Evolutionary conservation across 2,329 filamentous ascomycete genomes (phyloP).

Genomic region (Ophiostoma ips): DNA sequence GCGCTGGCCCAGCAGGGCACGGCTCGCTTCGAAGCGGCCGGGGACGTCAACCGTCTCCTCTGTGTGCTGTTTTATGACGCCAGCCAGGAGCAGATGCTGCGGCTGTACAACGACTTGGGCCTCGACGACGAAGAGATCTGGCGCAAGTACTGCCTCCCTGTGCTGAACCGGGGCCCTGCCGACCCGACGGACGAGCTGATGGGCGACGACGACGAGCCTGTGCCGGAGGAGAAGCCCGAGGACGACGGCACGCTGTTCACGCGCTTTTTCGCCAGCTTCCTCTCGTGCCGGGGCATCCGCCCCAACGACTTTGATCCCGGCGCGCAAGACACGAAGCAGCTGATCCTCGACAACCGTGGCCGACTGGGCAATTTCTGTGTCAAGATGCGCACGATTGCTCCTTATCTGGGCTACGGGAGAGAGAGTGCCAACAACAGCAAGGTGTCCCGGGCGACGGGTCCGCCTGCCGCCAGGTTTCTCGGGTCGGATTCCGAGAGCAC

Average conservation of each 20-base stretch:
- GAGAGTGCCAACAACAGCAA: background rate
- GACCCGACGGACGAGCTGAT: background rate
- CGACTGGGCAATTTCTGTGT: slow-evolving; percentile 14
- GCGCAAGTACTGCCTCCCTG: slow-evolving; percentile 8
- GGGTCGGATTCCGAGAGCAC: too few relatives aligned
- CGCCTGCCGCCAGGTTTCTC: too few relatives aligned
- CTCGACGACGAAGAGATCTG: slow-evolving; percentile 6
- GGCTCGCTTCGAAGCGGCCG: slow-evolving; percentile 6
- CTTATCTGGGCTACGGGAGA: background rate
- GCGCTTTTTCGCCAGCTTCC: slow-evolving; percentile 16
- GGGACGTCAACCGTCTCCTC: slow-evolving; percentile 11
- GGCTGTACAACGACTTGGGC: slow-evolving; percentile 1
- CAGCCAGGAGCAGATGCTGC: slow-evolving; percentile 2
- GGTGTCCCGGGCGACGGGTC: background rate
- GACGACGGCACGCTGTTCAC: slow-evolving; percentile 10
- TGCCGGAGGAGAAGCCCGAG: background rate
- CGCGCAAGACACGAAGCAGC: background rate
- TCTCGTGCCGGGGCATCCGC: slow-evolving; percentile 6
- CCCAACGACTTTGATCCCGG: slow-evolving; percentile 2
- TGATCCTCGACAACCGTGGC: slow-evolving; percentile 6
- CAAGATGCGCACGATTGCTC: slow-evolving; percentile 7
- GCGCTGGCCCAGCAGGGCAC: slow-evolving; percentile 10
- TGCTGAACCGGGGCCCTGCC: background rate
- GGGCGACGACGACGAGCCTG: background rate
- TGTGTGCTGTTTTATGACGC: slow-evolving; percentile 8